phyloP scores from a whole-genome alignment of 495 filamentous ascomycete species.

The Evernia prunastri region DNA sequence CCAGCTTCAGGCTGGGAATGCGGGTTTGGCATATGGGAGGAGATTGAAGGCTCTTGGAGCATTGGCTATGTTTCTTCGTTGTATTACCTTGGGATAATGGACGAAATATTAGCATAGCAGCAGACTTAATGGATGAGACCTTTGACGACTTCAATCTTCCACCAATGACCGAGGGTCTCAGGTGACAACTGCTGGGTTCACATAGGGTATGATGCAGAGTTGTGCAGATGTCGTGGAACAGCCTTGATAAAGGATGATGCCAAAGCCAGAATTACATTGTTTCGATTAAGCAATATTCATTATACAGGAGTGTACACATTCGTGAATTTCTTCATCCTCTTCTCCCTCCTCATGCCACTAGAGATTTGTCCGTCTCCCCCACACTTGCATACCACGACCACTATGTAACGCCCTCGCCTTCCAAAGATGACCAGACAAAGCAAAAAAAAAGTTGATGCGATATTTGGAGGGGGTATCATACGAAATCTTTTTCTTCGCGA shows the following conservation, averaged over 20 bases:
- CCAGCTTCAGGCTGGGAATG: neutral
- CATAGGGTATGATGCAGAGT: neutral
- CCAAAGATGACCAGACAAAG: neutral
- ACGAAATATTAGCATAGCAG: neutral
- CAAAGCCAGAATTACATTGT: neutral
- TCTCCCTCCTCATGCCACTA: neutral
- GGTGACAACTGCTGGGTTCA: neutral
- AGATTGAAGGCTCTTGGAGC: slow-evolving; percentile 11
- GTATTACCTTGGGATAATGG: slow-evolving; percentile 2
- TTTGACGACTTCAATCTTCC: neutral
- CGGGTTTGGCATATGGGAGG: slow-evolving; percentile 2
- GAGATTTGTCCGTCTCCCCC: neutral
- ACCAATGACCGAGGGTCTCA: neutral
- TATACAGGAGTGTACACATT: neutral
- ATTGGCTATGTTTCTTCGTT: slow-evolving; percentile 14
- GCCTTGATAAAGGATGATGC: neutral
- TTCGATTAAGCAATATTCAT: neutral
- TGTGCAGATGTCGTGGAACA: neutral
- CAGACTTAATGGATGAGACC: neutral
- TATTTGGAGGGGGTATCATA: slow-evolving; percentile 2
- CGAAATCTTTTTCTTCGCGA: too few species aligned
- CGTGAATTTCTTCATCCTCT: neutral
- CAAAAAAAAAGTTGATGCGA: neutral
- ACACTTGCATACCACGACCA: neutral
- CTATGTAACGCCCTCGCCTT: neutral